These are phyloP conservation scores for Eimeria praecox DNA, from an alignment of 169 alveolate species.

Conservation along the genomic window DNA sequence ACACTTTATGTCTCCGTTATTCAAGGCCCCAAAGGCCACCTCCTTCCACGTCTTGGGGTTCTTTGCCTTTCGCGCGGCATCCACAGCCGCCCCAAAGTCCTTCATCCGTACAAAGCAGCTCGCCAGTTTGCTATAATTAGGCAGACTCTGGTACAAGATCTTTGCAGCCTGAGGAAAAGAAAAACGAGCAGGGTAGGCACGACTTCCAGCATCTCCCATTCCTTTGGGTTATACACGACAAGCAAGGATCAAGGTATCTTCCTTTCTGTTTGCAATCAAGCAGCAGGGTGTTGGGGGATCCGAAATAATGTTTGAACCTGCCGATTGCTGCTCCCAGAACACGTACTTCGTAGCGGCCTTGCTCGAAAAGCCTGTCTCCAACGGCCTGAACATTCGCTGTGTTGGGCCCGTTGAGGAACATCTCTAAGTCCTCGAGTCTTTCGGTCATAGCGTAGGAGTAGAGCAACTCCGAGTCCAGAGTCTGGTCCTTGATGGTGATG, in stretches of 20 bases:
- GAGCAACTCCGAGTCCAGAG: slow-evolving; percentile 95
- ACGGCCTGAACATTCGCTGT: slow-evolving; percentile 93
- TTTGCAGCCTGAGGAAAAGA: slow-evolving; percentile 91
- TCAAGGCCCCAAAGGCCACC: slow-evolving; percentile 96
- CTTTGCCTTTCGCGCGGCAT: slow-evolving; percentile 99
- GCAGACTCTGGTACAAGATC: slow-evolving; percentile 95
- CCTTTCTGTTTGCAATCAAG: not conserved
- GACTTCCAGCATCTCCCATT: not conserved
- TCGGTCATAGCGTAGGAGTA: slow-evolving; percentile 96
- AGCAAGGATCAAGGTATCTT: not conserved
- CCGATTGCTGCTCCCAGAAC: not conserved
- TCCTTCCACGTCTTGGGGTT: slow-evolving; percentile 97
- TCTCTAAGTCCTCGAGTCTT: slow-evolving; percentile 94
- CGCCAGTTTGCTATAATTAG: slow-evolving; percentile 98
- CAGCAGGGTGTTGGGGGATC: not conserved
- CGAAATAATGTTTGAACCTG: not conserved
- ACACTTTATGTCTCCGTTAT: slow-evolving; percentile 92
- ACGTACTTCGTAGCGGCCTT: slow-evolving; percentile 90
- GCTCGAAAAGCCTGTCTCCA: slow-evolving; percentile 96
- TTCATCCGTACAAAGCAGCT: slow-evolving; percentile 96
- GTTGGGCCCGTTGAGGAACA: slow-evolving; percentile 94
- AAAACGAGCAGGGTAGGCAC: not conserved
- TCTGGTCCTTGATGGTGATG: slow-evolving; percentile 91
- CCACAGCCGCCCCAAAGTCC: slow-evolving; percentile 97
- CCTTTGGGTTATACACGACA: not conserved